Percentiles rank a stretch among this genome's conserved stretches.
Conservation (phyloP, 768 basidiomycete genomes). For the Dendrothele bispora region DNA sequence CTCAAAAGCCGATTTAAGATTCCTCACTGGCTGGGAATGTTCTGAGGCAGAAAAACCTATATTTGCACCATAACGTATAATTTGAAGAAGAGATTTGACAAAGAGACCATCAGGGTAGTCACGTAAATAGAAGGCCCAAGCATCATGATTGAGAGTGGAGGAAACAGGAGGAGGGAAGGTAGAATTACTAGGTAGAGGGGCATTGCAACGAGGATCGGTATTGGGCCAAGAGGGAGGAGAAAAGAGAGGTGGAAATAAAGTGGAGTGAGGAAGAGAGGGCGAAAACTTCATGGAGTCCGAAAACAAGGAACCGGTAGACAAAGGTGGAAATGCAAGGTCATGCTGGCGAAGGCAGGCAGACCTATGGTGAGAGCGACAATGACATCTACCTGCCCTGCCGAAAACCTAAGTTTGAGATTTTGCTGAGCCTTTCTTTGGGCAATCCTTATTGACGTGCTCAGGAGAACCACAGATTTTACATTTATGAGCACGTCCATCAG, state of each 20-base stretch:
- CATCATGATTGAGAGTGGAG: constrained; percentile 12
- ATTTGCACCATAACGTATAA: constrained; percentile 25
- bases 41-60: constrained; percentile 22
- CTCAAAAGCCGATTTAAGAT: constrained; percentile 26
- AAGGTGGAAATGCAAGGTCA: constrained; percentile 1
- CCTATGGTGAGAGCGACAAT: constrained; percentile 10
- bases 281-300: neutral
- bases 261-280: constrained; percentile 3
- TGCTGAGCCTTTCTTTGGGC: neutral
- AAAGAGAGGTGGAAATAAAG: constrained; percentile 11
- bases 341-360: constrained; percentile 16
- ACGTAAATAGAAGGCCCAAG: constrained; percentile 21
- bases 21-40: constrained; percentile 14
- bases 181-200: neutral
- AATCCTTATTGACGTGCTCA: constrained; percentile 1
- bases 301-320: too few relatives aligned
- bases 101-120: constrained; percentile 29
- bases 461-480: constrained; percentile 9
- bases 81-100: constrained; percentile 22
- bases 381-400: constrained; percentile 14
- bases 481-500: constrained; percentile 7
- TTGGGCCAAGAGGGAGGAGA: constrained; percentile 21
- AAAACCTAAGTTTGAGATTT: constrained; percentile 7
- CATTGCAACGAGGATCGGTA: constrained; percentile 23
- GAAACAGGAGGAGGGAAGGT: constrained; percentile 7